Base-by-base conservation (phyloP, 768 basidiomycete genomes). In the Pisolithus sp. region DNA sequence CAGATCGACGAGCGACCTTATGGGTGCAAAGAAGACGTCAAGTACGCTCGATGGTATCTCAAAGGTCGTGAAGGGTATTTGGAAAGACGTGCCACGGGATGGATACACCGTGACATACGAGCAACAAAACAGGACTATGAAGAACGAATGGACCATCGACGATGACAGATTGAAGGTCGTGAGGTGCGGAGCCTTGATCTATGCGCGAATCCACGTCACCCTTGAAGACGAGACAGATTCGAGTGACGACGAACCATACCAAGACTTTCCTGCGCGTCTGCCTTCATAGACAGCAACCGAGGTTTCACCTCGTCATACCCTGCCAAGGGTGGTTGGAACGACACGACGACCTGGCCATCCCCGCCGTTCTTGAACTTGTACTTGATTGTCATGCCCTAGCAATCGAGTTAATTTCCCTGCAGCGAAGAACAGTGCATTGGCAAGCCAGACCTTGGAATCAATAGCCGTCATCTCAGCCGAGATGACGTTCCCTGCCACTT, bases 271-370 rank as follows among this genome's bases (percentile, higher is more conserved):
- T 91, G 86, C 0, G 89, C 86, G 23, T 86, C 74, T 0, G 81
- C 81, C 61, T 89, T 90, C 89, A 91, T 92, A 50, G 80, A 74
- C 20, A 91, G 68, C 21, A 92, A 64, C 8, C 89, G 80, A 3
- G 87, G 86, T 61, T 89, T 90, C 23, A 92, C 88, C 34, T 89
- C 89, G 1, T 88, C 85, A 60, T 91, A 91, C 0, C 84, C 82
- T 4, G 70, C 58, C 28, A 93, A 71, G 2, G 85, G 87, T 0
- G 90, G 90, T 20, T 86, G 79, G 44, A 93, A 81, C 5, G 70
- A 65, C 18, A 92, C 75, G 3, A 61, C 65, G 0, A 84, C 78
- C 8, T 72, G 73, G 30, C 62, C 59, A 56, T 78, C 73, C 8
- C 68, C 61, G 2, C 76, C 75, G 21, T 64, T 62, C 58, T 80